Evolutionary conservation across 108 stramenopile species (phyloP), one percentile per base, ranked within the genome.

Genomic region (Parietichytrium sp.): DNA sequence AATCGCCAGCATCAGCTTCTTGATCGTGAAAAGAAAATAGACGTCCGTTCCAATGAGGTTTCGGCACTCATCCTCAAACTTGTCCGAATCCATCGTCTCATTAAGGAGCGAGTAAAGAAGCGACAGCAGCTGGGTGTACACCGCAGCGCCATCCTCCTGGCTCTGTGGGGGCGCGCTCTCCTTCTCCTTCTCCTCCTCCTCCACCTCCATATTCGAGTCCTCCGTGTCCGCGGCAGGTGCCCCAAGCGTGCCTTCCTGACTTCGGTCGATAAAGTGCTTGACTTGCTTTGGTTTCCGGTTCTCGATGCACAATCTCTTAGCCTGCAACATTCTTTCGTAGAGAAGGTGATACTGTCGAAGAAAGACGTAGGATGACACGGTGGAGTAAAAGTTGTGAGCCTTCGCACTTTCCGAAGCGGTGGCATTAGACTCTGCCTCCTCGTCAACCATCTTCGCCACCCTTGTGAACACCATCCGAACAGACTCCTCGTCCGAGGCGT

Each of bases 61-160:
- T 45, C 89, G 87, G 79, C 89, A 89, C 30, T 80, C 82, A 48
- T 90, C 90, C 84, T 90, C 90, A 23, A 83, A 86, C 80, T 77
- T 50, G 25, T 26, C 29, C 26, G 79, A 53, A 47, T 85, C 84
- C 3, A 48, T n/a, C 23, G 47, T 36, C 2, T 84, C 86, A 13
- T 89, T 86, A 3, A 89, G 27, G 18, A 88, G 80, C 15, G 86
- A 80, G 72, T 84, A 84, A 29, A 89, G 48, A 18, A 84, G 83
- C 27, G 80, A 29, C 6, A 89, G 33, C 80, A 89, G 84, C 3
- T 86, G 84, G 48, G 10, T 16, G 81, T 86, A 88, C n/a, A 4
- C 30, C 16, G 26, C 30, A 20, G 10, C 12, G 13, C 13, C 48
- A n/a, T 15, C 25, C 49, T n/a, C n/a, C 15, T 3, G 16, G 13